A percentile compares a stretch with the other conserved stretches of the same genome.
Evolutionary conservation across 2,329 filamentous ascomycete species (phyloP).

Genomic region (Fusarium heterosporum): DNA sequence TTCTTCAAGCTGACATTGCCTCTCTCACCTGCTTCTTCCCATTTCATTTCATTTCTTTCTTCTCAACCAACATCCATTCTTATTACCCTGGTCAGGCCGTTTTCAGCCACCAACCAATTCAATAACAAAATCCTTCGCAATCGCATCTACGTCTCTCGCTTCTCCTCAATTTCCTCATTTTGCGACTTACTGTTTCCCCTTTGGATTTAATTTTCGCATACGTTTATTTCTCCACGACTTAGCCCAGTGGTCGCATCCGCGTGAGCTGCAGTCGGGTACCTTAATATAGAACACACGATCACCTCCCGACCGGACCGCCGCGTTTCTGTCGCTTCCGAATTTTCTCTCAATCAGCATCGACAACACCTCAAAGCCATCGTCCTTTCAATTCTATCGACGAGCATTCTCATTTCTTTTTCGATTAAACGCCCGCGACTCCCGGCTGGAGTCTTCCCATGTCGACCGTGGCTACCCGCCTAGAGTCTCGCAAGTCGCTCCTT

Average conservation of each 20-base stretch:
- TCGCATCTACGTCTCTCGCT: conserved; percentile 38
- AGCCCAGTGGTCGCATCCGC: conserved; percentile 19
- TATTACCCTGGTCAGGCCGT: conserved; percentile 17
- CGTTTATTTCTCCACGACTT: conserved; percentile 15
- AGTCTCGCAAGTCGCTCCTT: conserved; percentile 56
- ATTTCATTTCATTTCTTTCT: conserved; percentile 39
- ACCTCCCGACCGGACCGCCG: conserved; percentile 24
- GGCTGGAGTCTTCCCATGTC: conserved; percentile 51
- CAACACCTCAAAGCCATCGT: conserved; percentile 10
- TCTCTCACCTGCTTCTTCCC: conserved; percentile 31
- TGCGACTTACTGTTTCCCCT: conserved; percentile 25
- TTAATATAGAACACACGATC: conserved; percentile 33
- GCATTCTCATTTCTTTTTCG: conserved; percentile 17
- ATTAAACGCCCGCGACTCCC: conserved; percentile 50
- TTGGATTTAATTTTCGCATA: conserved; percentile 24
- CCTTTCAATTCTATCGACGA: conserved; percentile 31
- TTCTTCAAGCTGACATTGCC: conserved; percentile 35
- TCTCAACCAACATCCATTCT: conserved; percentile 29
- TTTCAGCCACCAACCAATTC: conserved; percentile 28
- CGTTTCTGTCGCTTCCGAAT: conserved; percentile 22
- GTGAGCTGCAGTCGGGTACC: conserved; percentile 15
- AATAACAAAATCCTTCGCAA: conserved; percentile 18
- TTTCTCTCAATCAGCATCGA: conserved; percentile 15
- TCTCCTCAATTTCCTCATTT: conserved; percentile 18
- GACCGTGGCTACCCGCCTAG: conserved; percentile 56